Conservation (phyloP, 148 eudicot species). For the Rhododendron ferrugineum region DNA sequence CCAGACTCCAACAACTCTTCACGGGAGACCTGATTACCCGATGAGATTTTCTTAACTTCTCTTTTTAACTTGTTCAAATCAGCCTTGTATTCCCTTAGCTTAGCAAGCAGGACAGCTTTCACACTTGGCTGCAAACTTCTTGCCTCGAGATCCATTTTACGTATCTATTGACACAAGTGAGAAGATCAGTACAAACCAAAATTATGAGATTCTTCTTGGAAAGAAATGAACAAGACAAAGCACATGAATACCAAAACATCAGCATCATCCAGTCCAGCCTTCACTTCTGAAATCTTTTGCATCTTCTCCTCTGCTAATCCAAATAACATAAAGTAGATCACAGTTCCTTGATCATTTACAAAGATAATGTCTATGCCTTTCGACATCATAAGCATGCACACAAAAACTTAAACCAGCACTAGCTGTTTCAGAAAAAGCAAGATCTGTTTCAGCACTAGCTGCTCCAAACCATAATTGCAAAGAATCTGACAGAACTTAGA, state of each 20-base stretch:
- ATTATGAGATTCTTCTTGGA: not conserved
- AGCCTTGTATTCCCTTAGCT: slow-evolving; percentile 55
- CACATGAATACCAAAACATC: slow-evolving; percentile 38
- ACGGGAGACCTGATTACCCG: slow-evolving; percentile 34
- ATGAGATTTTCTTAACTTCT: slow-evolving; percentile 30
- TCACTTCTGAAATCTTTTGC: slow-evolving; percentile 45
- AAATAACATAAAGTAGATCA: not conserved
- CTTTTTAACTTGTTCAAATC: slow-evolving; percentile 59
- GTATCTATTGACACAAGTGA: slow-evolving; percentile 31
- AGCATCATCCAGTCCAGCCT: slow-evolving; percentile 47
- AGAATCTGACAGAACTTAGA: not conserved
- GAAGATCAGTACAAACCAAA: not conserved
- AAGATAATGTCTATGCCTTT: not conserved
- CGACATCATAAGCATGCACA: not conserved
- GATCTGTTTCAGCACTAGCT: not conserved
- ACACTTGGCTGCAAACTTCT: slow-evolving; percentile 55
- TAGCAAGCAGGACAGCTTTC: slow-evolving; percentile 55
- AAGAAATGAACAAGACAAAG: not conserved
- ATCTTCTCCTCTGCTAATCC: slow-evolving; percentile 47
- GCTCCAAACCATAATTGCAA: not conserved
- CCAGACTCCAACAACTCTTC: slow-evolving; percentile 64
- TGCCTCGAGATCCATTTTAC: slow-evolving; percentile 67
- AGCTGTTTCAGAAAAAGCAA: not conserved
- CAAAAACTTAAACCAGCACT: not conserved
- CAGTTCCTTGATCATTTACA: not conserved